A percentile compares a stretch with the other conserved stretches of the same genome.
These are phyloP conservation scores for Solanum phureja DNA, from an alignment of 257 asterid genomes.

Conservation along the genomic window DNA sequence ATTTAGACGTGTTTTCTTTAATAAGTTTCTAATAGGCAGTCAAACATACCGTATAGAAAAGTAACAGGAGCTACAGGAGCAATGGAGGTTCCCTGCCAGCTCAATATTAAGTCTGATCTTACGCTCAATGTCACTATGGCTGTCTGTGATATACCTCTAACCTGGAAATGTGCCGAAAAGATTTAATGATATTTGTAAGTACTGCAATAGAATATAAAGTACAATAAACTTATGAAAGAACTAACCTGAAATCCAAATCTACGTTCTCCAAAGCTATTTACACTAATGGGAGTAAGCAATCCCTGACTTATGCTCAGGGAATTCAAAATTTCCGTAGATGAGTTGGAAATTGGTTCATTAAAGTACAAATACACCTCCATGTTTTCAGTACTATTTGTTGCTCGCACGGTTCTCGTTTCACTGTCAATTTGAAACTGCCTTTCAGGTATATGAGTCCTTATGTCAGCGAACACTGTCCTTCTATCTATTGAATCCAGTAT, in stretches of 20 bases:
- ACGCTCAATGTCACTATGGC: conserved; percentile 67
- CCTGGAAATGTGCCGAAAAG: conserved; percentile 23
- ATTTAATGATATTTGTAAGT: not conserved
- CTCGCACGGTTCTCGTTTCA: conserved; percentile 60
- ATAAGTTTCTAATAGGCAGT: not conserved
- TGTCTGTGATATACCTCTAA: conserved; percentile 38
- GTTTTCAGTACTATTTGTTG: conserved; percentile 55
- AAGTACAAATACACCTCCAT: conserved; percentile 66
- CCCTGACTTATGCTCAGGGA: conserved; percentile 58
- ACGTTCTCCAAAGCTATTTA: conserved; percentile 56
- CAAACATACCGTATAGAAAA: conserved; percentile 70
- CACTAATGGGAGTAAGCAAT: conserved; percentile 47
- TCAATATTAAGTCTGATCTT: conserved; percentile 41
- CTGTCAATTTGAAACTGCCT: conserved; percentile 52
- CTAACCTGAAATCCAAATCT: conserved; percentile 89
- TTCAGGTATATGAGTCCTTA: conserved; percentile 80
- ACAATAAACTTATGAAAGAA: not conserved
- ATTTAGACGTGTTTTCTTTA: not conserved
- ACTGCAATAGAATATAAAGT: not conserved
- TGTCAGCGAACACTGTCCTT: conserved; percentile 50
- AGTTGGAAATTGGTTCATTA: conserved; percentile 67
- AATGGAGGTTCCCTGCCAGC: conserved; percentile 73
- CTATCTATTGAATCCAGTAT: conserved; percentile 36
- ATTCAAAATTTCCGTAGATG: conserved; percentile 63
- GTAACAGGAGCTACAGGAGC: conserved; percentile 69